phyloP scores from a whole-genome alignment of 2,329 filamentous ascomycete species.

The Scedosporium dehoogii region DNA sequence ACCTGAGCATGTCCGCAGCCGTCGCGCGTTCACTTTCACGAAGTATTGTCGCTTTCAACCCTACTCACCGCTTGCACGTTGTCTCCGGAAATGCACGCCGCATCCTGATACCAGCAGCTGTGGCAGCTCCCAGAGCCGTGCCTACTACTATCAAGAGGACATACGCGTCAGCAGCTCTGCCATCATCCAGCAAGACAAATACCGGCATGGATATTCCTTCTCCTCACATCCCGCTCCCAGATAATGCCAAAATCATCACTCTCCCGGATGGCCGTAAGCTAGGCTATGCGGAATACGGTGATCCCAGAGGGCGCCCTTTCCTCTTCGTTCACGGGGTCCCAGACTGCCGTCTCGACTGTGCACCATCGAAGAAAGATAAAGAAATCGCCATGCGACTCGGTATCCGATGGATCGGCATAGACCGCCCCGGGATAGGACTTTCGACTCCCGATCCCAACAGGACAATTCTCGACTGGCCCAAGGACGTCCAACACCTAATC shows the following conservation, averaged over 20 bases:
- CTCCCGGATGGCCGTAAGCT: constrained; percentile 29
- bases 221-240: background rate
- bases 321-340: background rate
- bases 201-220: background rate
- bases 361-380: background rate
- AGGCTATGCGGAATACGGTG: constrained; percentile 29
- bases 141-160: too few relatives aligned
- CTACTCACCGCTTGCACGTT: too few relatives aligned
- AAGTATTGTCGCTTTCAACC: too few relatives aligned
- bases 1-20: too few relatives aligned
- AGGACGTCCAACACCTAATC: constrained; percentile 5
- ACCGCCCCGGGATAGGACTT: constrained; percentile 6
- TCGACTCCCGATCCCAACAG: background rate
- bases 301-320: constrained; percentile 16
- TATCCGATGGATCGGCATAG: constrained; percentile 7
- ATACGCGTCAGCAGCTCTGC: too few relatives aligned
- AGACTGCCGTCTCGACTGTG: background rate
- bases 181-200: too few relatives aligned
- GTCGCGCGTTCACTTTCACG: too few relatives aligned
- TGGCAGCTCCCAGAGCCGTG: too few relatives aligned
- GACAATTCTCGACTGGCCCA: constrained; percentile 3
- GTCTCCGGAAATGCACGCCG: too few relatives aligned
- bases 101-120: too few relatives aligned
- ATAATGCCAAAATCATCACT: constrained; percentile 15
- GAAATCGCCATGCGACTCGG: constrained; percentile 1